Conservation (phyloP, 768 basidiomycete species). For the Mycena maculata region DNA sequence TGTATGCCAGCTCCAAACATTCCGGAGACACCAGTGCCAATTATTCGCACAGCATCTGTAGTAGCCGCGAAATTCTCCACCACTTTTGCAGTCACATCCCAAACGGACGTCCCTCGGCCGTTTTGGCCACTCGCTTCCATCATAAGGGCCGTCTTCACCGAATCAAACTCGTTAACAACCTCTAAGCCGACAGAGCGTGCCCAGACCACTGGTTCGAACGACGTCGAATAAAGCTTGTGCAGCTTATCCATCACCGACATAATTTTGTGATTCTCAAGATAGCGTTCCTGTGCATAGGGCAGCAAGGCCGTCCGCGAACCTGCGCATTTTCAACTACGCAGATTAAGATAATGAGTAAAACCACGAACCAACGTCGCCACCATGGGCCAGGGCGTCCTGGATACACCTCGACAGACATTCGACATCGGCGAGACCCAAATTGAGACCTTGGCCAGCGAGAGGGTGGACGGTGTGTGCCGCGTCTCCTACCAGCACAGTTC, state of each 20-base stretch:
- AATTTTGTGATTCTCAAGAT: conserved; percentile 86
- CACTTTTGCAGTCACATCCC: conserved; percentile 56
- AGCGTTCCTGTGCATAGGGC: conserved; percentile 84
- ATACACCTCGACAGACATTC: conserved; percentile 77
- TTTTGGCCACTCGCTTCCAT: conserved; percentile 70
- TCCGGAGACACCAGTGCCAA: conserved; percentile 43
- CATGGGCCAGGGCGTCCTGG: conserved; percentile 62
- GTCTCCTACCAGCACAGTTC: conserved; percentile 94
- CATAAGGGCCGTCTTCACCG: conserved; percentile 88
- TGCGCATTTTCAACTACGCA: conserved; percentile 42
- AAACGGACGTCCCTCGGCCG: conserved; percentile 37
- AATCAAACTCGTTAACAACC: conserved; percentile 88
- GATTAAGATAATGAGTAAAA: neutral
- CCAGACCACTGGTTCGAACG: conserved; percentile 81
- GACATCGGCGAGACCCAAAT: conserved; percentile 92
- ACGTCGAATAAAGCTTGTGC: conserved; percentile 84
- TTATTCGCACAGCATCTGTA: conserved; percentile 44
- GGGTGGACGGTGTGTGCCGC: conserved; percentile 97
- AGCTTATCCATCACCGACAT: conserved; percentile 91
- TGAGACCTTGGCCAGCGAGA: conserved; percentile 95
- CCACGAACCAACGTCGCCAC: conserved; percentile 85
- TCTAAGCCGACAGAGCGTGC: conserved; percentile 89
- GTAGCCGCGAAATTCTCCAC: conserved; percentile 57
- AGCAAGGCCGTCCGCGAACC: conserved; percentile 81
- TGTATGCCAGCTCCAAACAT: conserved; percentile 45